Evolutionary conservation across 73 alveolate species (phyloP).

Genomic region (Breviolum minutum): DNA sequence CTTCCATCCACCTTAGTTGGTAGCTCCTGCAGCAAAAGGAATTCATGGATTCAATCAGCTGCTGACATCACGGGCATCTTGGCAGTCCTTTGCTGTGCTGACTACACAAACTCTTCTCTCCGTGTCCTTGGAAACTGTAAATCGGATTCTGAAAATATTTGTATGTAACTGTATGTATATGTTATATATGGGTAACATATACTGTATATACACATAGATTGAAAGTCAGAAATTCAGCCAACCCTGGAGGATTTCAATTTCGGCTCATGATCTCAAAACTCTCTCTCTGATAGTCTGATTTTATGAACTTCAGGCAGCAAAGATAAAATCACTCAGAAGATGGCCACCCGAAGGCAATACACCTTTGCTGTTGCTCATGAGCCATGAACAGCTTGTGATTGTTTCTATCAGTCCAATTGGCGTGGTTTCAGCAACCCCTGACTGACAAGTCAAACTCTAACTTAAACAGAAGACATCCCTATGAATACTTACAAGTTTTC

Average conservation of each 20-base stretch:
- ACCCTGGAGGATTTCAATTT: too few species aligned
- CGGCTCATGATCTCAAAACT: too few species aligned
- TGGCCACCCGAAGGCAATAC: constrained; percentile 57
- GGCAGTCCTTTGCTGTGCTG: constrained; percentile 77
- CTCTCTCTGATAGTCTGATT: not conserved
- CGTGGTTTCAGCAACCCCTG: too few species aligned
- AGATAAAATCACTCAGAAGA: not conserved
- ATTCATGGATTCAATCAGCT: not conserved
- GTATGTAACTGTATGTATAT: too few species aligned
- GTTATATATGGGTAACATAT: too few species aligned
- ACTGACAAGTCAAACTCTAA: too few species aligned
- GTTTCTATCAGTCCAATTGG: too few species aligned
- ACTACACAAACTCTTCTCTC: constrained; percentile 34
- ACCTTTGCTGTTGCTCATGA: not conserved
- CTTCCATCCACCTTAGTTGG: not conserved
- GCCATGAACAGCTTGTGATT: too few species aligned
- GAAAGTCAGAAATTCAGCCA: too few species aligned
- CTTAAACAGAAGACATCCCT: not conserved
- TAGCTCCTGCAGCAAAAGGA: not conserved
- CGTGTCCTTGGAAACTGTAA: constrained; percentile 7
- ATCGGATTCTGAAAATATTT: too few species aligned
- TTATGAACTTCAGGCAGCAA: too few species aligned
- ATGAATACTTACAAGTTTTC: not conserved
- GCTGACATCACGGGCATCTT: not conserved
- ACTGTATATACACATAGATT: not conserved